phyloP scores from a whole-genome alignment of 768 basidiomycete genomes.

The Lactifluus pinguis region DNA sequence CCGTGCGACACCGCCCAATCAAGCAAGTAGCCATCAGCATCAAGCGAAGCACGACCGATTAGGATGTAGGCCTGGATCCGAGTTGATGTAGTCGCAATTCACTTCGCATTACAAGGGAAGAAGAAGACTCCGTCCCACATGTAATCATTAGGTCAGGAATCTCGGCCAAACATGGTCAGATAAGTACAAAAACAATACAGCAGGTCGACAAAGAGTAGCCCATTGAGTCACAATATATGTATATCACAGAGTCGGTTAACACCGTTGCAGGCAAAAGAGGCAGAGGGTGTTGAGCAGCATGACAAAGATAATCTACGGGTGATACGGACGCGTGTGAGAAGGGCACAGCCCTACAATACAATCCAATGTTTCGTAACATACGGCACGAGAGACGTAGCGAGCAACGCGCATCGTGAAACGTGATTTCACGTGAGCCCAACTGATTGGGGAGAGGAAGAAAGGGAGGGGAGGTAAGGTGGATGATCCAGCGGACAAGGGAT shows the following conservation, averaged over 20 bases:
- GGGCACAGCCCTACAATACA: neutral
- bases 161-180: neutral
- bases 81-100: neutral
- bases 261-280: constrained; percentile 6
- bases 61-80: neutral
- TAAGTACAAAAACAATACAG: constrained; percentile 11
- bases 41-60: neutral
- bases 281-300: neutral
- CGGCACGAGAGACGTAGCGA: neutral
- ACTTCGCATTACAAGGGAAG: neutral
- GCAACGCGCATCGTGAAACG: neutral
- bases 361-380: neutral
- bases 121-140: neutral
- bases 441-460: neutral
- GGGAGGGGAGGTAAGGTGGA: neutral
- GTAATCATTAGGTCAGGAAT: neutral
- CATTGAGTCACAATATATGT: constrained; percentile 10
- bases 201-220: constrained; percentile 4
- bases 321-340: neutral
- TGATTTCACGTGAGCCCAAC: neutral
- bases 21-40: neutral
- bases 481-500: neutral
- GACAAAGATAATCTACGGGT: constrained; percentile 1
- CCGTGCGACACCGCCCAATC: neutral
- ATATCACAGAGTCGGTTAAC: constrained; percentile 16